Evolutionary conservation across 1,284 basidiomycete species (phyloP), one percentile per base, ranked within the genome.

Genomic region (Filobasidium uniguttulatum): DNA sequence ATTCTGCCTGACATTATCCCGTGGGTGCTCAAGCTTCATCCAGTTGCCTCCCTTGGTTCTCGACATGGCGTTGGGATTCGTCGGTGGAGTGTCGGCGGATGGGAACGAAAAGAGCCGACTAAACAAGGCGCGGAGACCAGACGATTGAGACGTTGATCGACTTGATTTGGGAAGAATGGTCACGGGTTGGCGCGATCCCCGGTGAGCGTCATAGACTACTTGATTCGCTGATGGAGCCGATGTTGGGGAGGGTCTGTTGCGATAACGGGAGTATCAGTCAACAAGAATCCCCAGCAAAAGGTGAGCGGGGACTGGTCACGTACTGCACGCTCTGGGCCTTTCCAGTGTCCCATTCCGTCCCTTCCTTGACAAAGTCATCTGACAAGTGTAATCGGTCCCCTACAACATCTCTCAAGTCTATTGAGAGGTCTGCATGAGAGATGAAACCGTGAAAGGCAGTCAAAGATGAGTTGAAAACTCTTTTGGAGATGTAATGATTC

Each of bases 361-460:
- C 86, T 60, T 98, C 91, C 56, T 90, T 81, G 44, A 76, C 79
- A 63, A 97, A 82, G 31, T 81, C 81, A 53, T 82, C 80, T 58
- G 77, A 89, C 50, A 97, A 75, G 64, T 85, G 86, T 26, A 97
- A 64, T 31, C 90, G 74, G 64, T 98, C 93, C 1, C 93, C 93
- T 6, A 93, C 78, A 0, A 85, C 85, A 66, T 98, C 93, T 46
- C 90, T 75, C 44, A 98, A 69, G 64, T 97, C 93, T 20, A 97
- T 81, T 44, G 80, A 83, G 48, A 98, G 72, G 62, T 75, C 86
- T 90, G 57, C 0, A 46, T 15, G 9, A n/a, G 25, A 45, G 33
- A 44, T 34, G n/a, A 34, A 30, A 22, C 28, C 3, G 20, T n/a
- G 8, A 19, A 6, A 12, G 34, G 8, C 30, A 33, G 8, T 0